Evolutionary conservation across 2,329 filamentous ascomycete genomes (phyloP).

Genomic region (Calonectria pauciramosa): DNA sequence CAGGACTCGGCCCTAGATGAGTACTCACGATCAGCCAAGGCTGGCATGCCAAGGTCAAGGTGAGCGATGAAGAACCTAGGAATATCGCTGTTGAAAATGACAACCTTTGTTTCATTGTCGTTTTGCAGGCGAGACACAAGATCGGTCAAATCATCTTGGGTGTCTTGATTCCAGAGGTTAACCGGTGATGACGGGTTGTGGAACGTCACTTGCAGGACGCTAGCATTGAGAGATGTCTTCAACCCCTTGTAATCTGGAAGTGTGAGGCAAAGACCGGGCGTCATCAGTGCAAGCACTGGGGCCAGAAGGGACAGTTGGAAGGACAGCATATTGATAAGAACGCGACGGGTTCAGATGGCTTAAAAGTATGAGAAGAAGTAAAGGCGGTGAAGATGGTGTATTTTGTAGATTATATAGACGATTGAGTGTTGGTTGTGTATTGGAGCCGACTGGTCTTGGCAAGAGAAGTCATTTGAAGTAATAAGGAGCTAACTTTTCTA

Average conservation of each 20-base stretch:
- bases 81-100: conserved; percentile 9
- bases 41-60: neutral
- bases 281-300: neutral
- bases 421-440: no score
- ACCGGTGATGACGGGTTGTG: neutral
- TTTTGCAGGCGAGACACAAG: neutral
- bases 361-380: no score
- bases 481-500: no score
- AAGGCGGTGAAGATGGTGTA: no score
- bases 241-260: neutral
- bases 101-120: conserved; percentile 3
- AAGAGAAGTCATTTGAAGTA: no score
- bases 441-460: no score
- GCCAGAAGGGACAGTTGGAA: neutral
- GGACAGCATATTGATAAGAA: neutral
- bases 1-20: neutral
- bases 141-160: neutral
- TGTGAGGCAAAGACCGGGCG: neutral
- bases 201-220: neutral
- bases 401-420: no score
- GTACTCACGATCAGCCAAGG: neutral
- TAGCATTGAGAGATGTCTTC: neutral
- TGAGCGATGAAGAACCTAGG: neutral
- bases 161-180: conserved; percentile 5
- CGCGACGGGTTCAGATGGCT: neutral